Evolutionary conservation across 2,329 filamentous ascomycete species (phyloP).

Genomic region (Didymella pinodella): DNA sequence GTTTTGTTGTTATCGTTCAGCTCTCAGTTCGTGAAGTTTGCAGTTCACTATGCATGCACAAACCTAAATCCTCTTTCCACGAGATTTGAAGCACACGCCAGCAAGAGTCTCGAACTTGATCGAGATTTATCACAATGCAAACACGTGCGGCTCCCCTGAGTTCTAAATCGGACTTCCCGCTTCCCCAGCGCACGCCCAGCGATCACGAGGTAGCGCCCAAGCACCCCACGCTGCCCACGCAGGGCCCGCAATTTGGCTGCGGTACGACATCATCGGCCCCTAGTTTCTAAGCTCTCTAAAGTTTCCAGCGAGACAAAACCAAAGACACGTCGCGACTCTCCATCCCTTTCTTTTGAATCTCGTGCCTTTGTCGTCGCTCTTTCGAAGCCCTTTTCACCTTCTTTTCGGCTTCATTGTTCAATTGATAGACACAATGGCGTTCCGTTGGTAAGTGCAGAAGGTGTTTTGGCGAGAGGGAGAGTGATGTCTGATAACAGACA

Average conservation of each 20-base stretch:
- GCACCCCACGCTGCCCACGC: conserved; percentile 14
- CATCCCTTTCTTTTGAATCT: neutral
- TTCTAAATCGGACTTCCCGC: conserved; percentile 6
- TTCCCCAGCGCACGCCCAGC: conserved; percentile 19
- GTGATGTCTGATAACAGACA: conserved; percentile 33
- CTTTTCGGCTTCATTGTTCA: too few relatives aligned
- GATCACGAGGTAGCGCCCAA: conserved; percentile 4
- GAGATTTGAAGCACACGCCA: neutral
- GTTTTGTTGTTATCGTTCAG: neutral
- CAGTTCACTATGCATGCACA: neutral
- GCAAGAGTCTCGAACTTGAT: neutral
- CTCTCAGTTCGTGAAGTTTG: neutral
- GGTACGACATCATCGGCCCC: conserved; percentile 26
- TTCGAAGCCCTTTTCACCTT: neutral
- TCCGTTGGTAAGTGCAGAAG: conserved; percentile 48
- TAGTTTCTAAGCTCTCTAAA: neutral
- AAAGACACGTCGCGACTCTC: neutral
- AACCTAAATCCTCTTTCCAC: neutral
- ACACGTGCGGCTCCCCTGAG: neutral
- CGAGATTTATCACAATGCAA: neutral
- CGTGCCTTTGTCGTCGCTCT: neutral
- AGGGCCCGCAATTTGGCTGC: conserved; percentile 19
- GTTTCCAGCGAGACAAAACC: conserved; percentile 6
- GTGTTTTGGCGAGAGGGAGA: neutral
- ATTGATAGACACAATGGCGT: conserved; percentile 40